These are phyloP conservation scores for Chrysanthemum seticuspe DNA, from an alignment of 129 eudicot species.

Conservation along the genomic window DNA sequence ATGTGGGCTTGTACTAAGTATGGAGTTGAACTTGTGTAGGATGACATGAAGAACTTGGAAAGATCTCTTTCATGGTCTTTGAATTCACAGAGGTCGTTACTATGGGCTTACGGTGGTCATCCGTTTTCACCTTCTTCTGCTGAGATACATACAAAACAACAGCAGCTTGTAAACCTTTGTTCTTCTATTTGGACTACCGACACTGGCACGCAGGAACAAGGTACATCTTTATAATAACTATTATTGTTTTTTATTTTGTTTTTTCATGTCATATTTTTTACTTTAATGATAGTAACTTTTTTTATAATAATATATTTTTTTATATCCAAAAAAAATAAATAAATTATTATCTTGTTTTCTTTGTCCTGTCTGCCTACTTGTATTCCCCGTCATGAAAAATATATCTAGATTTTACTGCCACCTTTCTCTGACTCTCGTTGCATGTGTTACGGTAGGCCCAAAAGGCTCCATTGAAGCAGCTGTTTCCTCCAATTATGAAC, in stretches of 20 bases:
- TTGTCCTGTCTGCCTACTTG: too few relatives aligned
- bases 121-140: slow-evolving; percentile 69
- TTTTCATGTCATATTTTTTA: neutral
- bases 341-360: too few relatives aligned
- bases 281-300: neutral
- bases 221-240: slow-evolving; percentile 25
- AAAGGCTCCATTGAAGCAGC: slow-evolving; percentile 41
- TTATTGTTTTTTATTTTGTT: neutral
- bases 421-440: neutral
- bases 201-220: slow-evolving; percentile 31
- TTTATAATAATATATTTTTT: too few relatives aligned
- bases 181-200: slow-evolving; percentile 55
- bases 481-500: slow-evolving; percentile 48
- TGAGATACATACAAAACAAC: slow-evolving; percentile 49
- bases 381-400: too few relatives aligned
- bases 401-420: too few relatives aligned
- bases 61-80: slow-evolving; percentile 42
- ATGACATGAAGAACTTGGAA: slow-evolving; percentile 42
- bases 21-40: slow-evolving; percentile 31
- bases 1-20: neutral
- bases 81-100: slow-evolving; percentile 61
- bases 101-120: slow-evolving; percentile 94
- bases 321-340: too few relatives aligned
- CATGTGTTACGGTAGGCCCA: slow-evolving; percentile 31
- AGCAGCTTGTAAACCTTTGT: slow-evolving; percentile 49